Conservation (phyloP, 352 stramenopile species). For the Phytophthora colocasiae region DNA sequence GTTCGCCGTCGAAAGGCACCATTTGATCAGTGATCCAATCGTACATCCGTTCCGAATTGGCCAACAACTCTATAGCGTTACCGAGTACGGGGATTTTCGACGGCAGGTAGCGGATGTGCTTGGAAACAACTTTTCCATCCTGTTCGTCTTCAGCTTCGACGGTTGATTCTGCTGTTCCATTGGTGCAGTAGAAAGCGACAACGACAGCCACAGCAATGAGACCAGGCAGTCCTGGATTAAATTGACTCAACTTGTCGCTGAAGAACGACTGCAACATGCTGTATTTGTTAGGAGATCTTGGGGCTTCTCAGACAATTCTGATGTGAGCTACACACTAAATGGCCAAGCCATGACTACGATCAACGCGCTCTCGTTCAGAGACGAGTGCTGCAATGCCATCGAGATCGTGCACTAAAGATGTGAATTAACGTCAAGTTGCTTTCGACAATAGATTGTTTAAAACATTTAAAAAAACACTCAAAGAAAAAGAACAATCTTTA, state of each 20-base stretch:
- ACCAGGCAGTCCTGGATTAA: slow-evolving; percentile 28
- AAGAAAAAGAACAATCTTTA: background rate
- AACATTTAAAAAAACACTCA: too few relatives aligned
- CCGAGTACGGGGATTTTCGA: slow-evolving; percentile 43
- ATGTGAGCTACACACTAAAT: slow-evolving; percentile 13
- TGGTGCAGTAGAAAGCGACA: slow-evolving; percentile 31
- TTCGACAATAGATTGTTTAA: too few relatives aligned
- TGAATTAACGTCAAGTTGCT: background rate
- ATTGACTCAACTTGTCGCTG: slow-evolving; percentile 16
- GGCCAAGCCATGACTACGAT: slow-evolving; percentile 2
- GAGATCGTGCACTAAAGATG: slow-evolving; percentile 19
- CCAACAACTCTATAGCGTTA: slow-evolving; percentile 48
- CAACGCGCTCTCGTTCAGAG: slow-evolving; percentile 16
- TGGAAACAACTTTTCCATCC: slow-evolving; percentile 16
- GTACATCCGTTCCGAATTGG: slow-evolving; percentile 47
- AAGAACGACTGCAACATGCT: slow-evolving; percentile 35
- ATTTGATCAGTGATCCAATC: slow-evolving; percentile 61
- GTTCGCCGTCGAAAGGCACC: slow-evolving; percentile 40
- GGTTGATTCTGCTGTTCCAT: slow-evolving; percentile 2
- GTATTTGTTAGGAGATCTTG: background rate
- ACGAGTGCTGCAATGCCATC: slow-evolving; percentile 5
- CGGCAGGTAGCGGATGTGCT: slow-evolving; percentile 38
- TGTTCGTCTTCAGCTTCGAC: slow-evolving; percentile 3
- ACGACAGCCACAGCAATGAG: slow-evolving; percentile 21
- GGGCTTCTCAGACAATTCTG: slow-evolving; percentile 6